phyloP scores from a whole-genome alignment of 2,329 filamentous ascomycete genomes.

The Talaromyces atroroseus region DNA sequence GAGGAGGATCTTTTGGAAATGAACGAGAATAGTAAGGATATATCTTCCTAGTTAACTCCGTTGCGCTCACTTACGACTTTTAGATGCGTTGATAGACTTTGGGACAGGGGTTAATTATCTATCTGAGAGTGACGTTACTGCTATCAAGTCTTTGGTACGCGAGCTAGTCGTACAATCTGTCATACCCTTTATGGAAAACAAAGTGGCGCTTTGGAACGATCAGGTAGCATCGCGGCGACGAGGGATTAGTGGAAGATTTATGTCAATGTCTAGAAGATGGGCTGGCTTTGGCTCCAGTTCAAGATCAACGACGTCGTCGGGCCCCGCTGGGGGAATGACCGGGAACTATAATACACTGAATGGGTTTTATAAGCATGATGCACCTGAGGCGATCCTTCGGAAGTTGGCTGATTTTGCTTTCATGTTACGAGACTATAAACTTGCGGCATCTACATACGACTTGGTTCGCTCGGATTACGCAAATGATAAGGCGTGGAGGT shows the following conservation, averaged over 20 bases:
- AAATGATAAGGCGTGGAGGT: constrained; percentile 94
- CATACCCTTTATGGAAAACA: constrained; percentile 91
- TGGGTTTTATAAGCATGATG: constrained; percentile 78
- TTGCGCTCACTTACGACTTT: constrained; percentile 19
- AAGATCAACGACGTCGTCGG: constrained; percentile 51
- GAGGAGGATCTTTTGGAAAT: constrained; percentile 76
- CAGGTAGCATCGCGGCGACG: constrained; percentile 86
- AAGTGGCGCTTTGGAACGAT: constrained; percentile 90
- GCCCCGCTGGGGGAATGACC: constrained; percentile 36
- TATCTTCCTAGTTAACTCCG: neutral
- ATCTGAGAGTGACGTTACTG: constrained; percentile 85
- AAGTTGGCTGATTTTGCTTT: constrained; percentile 93
- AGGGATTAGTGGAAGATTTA: constrained; percentile 87
- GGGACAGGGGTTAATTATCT: constrained; percentile 71
- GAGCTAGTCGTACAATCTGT: constrained; percentile 95
- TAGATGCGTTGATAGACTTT: constrained; percentile 49
- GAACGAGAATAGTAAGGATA: constrained; percentile 51
- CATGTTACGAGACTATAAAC: constrained; percentile 93
- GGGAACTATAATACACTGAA: constrained; percentile 70
- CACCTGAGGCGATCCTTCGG: constrained; percentile 84
- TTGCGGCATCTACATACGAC: constrained; percentile 88
- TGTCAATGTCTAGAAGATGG: constrained; percentile 88
- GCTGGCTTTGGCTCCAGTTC: constrained; percentile 68
- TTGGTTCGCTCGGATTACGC: constrained; percentile 81
- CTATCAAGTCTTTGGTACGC: constrained; percentile 80